These are phyloP conservation scores for Fraxinus cuspidata DNA, from an alignment of 257 asterid species.

Conservation along the genomic window DNA sequence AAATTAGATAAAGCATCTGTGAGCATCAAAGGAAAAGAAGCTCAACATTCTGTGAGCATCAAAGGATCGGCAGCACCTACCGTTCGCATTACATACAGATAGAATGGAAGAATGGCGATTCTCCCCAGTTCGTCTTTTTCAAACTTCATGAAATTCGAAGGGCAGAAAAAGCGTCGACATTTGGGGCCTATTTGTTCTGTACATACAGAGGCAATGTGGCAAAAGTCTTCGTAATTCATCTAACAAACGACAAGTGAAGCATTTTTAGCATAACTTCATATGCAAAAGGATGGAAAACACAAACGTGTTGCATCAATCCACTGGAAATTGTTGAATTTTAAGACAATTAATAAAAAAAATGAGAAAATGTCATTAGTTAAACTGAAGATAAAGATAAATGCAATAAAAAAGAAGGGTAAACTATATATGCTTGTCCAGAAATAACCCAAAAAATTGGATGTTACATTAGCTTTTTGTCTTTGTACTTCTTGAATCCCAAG, in stretches of 20 bases:
- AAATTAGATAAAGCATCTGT: neutral
- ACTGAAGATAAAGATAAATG: slow-evolving; percentile 20
- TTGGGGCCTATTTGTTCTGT: slow-evolving; percentile 98
- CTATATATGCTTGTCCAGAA: neutral
- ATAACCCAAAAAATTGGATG: neutral
- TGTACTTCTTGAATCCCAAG: neutral
- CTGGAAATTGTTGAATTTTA: neutral
- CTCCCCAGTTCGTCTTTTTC: slow-evolving; percentile 98
- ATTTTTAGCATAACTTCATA: slow-evolving; percentile 35
- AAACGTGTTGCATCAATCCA: slow-evolving; percentile 5
- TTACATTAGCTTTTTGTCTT: neutral
- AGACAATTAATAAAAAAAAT: neutral
- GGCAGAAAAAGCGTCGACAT: slow-evolving; percentile 95
- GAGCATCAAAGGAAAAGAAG: neutral
- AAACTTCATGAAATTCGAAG: slow-evolving; percentile 99
- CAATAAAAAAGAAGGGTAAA: neutral
- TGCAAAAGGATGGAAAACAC: slow-evolving; percentile 19
- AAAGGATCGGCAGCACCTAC: slow-evolving; percentile 45
- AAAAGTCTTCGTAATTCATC: slow-evolving; percentile 99
- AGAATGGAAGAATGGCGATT: slow-evolving; percentile 94
- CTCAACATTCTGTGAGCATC: neutral
- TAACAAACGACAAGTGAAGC: slow-evolving; percentile 36
- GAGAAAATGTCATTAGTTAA: neutral
- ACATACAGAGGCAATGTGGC: slow-evolving; percentile 99
- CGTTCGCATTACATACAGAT: slow-evolving; percentile 99